phyloP scores from a whole-genome alignment of 164 flowering plant species.

The Santalum album region DNA sequence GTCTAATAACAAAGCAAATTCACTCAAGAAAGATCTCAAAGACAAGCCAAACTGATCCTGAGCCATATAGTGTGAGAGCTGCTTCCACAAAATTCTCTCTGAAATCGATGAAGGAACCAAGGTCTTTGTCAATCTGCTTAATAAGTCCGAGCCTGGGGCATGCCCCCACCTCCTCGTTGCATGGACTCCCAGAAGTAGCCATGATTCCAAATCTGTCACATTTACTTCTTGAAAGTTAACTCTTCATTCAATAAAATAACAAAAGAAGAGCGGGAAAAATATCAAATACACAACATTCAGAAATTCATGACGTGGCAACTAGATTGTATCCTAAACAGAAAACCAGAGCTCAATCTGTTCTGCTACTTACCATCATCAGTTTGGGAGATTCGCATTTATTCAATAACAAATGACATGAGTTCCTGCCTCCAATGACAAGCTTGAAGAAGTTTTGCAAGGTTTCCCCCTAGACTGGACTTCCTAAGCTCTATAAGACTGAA shows the following conservation, averaged over 20 bases:
- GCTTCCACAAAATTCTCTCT: slow-evolving; percentile 59
- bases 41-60: slow-evolving; percentile 98
- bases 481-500: no score
- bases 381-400: no score
- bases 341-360: no score
- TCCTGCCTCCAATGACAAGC: no score
- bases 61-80: slow-evolving; percentile 71
- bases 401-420: no score
- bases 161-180: slow-evolving; percentile 87
- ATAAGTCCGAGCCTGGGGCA: slow-evolving; percentile 70
- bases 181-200: slow-evolving; percentile 98
- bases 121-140: slow-evolving; percentile 83
- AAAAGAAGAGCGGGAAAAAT: background rate
- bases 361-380: no score
- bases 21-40: slow-evolving; percentile 34
- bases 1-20: background rate
- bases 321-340: no score
- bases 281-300: no score
- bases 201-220: slow-evolving; percentile 89
- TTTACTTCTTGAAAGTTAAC: background rate
- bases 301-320: no score
- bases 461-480: no score
- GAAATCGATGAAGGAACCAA: slow-evolving; percentile 73
- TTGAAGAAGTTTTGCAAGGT: no score
- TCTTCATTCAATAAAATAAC: background rate